Base-by-base conservation (phyloP, 352 stramenopile genomes). In the Phytophthora constricta region DNA sequence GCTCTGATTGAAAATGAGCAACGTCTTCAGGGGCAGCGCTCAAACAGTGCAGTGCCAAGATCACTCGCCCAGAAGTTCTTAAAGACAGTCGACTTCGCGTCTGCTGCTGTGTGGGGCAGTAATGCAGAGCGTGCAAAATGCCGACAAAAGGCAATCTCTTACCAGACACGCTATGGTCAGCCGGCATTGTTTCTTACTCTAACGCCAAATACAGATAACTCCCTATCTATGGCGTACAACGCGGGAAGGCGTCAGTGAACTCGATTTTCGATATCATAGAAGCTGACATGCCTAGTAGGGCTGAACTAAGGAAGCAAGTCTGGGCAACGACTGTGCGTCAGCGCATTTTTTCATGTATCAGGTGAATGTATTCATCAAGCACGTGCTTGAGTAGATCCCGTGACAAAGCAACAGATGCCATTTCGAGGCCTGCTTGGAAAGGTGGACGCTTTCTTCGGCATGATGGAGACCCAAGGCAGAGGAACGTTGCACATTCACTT, bases 141-240 rank as follows among this genome's bases (percentile, higher is more conserved):
- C 50, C 53, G 58, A 8, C 53, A 58, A 26, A 27, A 65, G 4
- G 68, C 62, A 4, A 72, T 75, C 39, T 58, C 46, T 0, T 72
- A 76, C 25, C 63, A 76, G 17, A 65, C 58, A 2, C 28, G 58
- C 0, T 61, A 37, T 14, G 46, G 46, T 0, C 46, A 52, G 23
- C 46, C 46, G 10, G 16, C 46, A 17, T 14, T 52, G 7, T 52
- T 52, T 19, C 20, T 52, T 9, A 41, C 46, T 2, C 17, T 52
- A 25, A 52, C 46, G 5, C 46, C 46, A 14, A 52, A 41, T 17
- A 37, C 31, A 11, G 31, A 37, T 37, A 37, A 37, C 13, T 37
- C 31, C 7, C 13, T 37, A 7, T 7, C 31, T 11, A 37, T 11
- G 13, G 31, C 31, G 7, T 37, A 37, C 31, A 13, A 37, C 31